Evolutionary conservation across 192 early-diverging fungal genomes (phyloP), one percentile per base, ranked within the genome.

Genomic region (Dimargaris verticillata): DNA sequence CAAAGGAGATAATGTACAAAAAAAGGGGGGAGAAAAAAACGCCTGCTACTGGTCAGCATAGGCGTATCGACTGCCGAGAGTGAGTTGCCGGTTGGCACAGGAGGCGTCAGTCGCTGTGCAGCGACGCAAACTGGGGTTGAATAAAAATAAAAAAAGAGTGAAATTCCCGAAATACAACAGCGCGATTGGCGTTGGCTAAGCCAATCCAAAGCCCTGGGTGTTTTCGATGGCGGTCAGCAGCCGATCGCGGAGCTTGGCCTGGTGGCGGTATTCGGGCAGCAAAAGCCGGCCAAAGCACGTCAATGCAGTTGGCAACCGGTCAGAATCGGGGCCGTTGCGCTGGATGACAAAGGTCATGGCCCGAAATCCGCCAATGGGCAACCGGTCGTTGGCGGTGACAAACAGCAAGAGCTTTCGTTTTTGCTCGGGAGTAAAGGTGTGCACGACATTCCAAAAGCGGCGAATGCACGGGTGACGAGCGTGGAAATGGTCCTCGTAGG

Each of bases 261-360:
- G 76, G 18, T 64, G 68, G 3, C 61, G 28, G 63, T 94, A 97
- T 64, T 92, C 88, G 41, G 93, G 93, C 62, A 97, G 73, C 50
- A 97, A 61, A 12, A 97, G 60, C 22, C 91, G 72, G 11, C 87
- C 85, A 72, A 97, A 97, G 65, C 93, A 96, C 4, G 93, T 96
- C 66, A 91, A 67, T 10, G 89, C 85, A 0, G 93, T 88, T 9
- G 93, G 93, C 60, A 96, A 60, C 62, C 84, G 66, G 44, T 51
- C 49, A 10, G 49, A 51, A 64, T 97, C 92, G 0, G 91, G 89
- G 14, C 93, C 93, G 63, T 97, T 94, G n/a, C 92, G 72, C 67
- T 97, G 93, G 15, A 97, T 79, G 42, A 93, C 88, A 87, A 97
- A 97, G 24, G 84, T 81, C 28, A 97, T 68, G 26, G 78, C 73